phyloP scores from a whole-genome alignment of 495 filamentous ascomycete species.

The Staphylotrichum longicolle region DNA sequence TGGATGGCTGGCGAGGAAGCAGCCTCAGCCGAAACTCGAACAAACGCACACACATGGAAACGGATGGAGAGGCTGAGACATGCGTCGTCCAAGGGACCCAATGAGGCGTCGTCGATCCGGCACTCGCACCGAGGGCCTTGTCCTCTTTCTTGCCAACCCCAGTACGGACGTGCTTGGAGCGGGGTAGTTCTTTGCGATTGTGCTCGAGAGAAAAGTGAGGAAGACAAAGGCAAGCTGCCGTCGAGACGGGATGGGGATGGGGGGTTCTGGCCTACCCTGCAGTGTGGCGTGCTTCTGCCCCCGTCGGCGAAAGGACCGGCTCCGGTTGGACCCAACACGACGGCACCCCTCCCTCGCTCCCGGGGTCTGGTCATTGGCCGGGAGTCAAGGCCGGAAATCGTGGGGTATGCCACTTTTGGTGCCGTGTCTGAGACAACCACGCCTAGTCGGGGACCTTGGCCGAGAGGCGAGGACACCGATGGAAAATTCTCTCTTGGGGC shows the following conservation, averaged over 20 bases:
- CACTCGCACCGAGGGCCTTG: neutral
- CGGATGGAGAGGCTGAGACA: slow-evolving; percentile 5
- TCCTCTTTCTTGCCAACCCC: neutral
- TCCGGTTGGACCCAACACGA: neutral
- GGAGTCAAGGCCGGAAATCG: neutral
- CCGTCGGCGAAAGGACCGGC: neutral
- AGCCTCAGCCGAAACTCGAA: neutral
- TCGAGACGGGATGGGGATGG: too few relatives aligned
- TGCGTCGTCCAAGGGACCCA: slow-evolving; percentile 13
- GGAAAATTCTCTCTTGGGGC: too few relatives aligned
- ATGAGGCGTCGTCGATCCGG: slow-evolving; percentile 14
- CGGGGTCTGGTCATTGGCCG: neutral
- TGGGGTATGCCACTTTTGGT: neutral
- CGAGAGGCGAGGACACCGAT: neutral
- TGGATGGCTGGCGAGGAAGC: neutral
- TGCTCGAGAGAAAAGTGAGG: too few relatives aligned
- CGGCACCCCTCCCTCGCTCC: neutral
- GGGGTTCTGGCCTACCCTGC: neutral
- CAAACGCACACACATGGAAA: slow-evolving; percentile 3
- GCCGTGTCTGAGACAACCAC: neutral
- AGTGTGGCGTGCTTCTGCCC: neutral
- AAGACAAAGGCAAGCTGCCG: too few relatives aligned
- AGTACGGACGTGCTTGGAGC: slow-evolving; percentile 6
- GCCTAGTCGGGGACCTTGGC: neutral
- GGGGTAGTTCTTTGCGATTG: neutral